Evolutionary conservation across 2,329 filamentous ascomycete genomes (phyloP), one percentile per base, ranked within the genome.

Genomic region (Neofusicoccum umdonicola): DNA sequence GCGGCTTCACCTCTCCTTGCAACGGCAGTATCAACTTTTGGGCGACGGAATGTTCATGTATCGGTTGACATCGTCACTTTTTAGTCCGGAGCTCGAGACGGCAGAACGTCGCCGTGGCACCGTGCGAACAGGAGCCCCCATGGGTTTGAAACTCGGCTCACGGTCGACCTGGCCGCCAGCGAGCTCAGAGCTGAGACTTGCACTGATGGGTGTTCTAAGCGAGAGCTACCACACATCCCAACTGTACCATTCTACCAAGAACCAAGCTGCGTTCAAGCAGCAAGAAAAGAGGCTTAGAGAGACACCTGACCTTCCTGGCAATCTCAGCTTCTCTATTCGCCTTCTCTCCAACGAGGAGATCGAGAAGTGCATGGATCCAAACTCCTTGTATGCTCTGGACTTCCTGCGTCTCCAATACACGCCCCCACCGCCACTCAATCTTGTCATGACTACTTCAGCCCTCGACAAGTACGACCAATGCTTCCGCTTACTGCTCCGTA

Each of bases 131-230:
- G 91, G 50, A 85, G 88, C 65, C 80, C 86, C 56, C 13, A 94
- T 96, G 83, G 94, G 95, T 0, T 82, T 98, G 45, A 89, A 93
- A 45, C 82, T 98, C 0, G 90, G 90, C n/a, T 87, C 86, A 2
- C 86, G 92, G 70, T 88, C 91, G 63, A 91, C 84, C 37, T 98
- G 95, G 95, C 95, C 95, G 31, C 95, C 95, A 4, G 93, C 93
- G 27, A 96, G 91, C 75, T 97, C 93, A 0, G 95, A 98, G 75
- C 80, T 99, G n/a, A 87, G 93, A 9, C 83, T 98, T 4, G 92
- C 92, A 0, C 82, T 99, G 17, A 96, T 93, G 85, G 93, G 92
- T 0, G 85, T 98, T 0, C 80, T 98, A 6, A 84, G 85, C 1
- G 93, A 97, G 68, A 91, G 87, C 68, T 92, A 92, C 69, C 77